Evolutionary conservation across 108 stramenopile genomes (phyloP).

Genomic region (Cyclotella baltica): DNA sequence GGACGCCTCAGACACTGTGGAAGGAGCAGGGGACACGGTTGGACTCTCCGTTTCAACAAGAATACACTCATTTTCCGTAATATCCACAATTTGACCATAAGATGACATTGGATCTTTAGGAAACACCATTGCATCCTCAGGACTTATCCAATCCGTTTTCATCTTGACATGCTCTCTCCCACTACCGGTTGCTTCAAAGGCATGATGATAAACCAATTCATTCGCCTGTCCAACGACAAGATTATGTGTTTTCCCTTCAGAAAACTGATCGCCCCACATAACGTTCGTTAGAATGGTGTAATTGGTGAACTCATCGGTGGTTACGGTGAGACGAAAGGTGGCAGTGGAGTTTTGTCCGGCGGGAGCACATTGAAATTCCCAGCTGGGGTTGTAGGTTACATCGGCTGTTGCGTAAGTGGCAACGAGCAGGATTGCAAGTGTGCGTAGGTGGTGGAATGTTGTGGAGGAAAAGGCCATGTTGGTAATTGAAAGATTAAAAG

Average conservation of each 20-base stretch:
- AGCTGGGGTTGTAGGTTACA: background rate
- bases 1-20: too few relatives aligned
- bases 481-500: too few relatives aligned
- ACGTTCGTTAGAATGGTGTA: background rate
- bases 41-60: background rate
- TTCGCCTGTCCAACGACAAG: background rate
- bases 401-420: background rate
- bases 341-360: conserved; percentile 5
- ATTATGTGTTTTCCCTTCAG: background rate
- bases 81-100: background rate
- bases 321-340: background rate
- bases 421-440: background rate
- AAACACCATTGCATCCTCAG: background rate
- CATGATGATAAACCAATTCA: conserved; percentile 1
- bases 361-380: background rate
- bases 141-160: background rate
- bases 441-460: background rate
- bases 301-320: background rate
- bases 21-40: background rate
- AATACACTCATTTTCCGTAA: background rate
- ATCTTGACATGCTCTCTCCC: background rate
- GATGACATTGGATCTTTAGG: background rate
- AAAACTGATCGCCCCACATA: background rate
- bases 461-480: background rate
- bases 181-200: too few relatives aligned